Evolutionary conservation across 2,329 filamentous ascomycete genomes (phyloP).

Genomic region (Neofusicoccum ribis): DNA sequence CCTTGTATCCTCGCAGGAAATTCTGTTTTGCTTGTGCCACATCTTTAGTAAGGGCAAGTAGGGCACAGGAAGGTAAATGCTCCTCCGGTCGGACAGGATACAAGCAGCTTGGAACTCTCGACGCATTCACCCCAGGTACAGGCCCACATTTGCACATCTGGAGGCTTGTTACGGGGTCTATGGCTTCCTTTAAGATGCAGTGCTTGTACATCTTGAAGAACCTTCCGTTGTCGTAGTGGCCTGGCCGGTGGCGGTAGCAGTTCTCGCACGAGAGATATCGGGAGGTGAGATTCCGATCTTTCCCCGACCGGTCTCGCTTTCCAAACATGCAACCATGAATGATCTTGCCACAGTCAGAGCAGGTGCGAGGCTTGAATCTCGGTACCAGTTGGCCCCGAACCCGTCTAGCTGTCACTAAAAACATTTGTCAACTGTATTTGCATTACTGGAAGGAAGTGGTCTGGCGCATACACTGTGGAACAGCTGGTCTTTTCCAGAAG

Average conservation of each 20-base stretch:
- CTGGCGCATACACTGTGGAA: slow-evolving; percentile 24
- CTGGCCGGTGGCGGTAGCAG: slow-evolving; percentile 32
- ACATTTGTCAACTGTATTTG: too few relatives aligned
- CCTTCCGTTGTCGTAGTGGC: slow-evolving; percentile 28
- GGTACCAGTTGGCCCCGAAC: neutral
- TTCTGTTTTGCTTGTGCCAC: too few relatives aligned
- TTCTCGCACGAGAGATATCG: slow-evolving; percentile 32
- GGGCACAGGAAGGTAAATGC: too few relatives aligned
- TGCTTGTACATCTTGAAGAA: slow-evolving; percentile 40
- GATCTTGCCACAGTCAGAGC: neutral
- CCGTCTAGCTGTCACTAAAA: slow-evolving; percentile 3
- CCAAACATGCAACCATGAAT: slow-evolving; percentile 8
- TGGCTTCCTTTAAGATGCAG: slow-evolving; percentile 29
- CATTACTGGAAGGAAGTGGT: neutral
- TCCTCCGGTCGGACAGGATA: too few relatives aligned
- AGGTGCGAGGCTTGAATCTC: neutral
- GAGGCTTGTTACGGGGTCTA: slow-evolving; percentile 28
- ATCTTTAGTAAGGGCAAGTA: too few relatives aligned
- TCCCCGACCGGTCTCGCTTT: neutral
- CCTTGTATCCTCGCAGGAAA: too few relatives aligned
- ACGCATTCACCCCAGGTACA: neutral
- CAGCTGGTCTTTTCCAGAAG: slow-evolving; percentile 29
- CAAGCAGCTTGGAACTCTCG: too few relatives aligned
- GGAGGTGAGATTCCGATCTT: neutral
- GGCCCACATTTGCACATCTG: slow-evolving; percentile 26